Conservation (phyloP, 2,329 filamentous ascomycete genomes). For the Phialophora verrucosa region DNA sequence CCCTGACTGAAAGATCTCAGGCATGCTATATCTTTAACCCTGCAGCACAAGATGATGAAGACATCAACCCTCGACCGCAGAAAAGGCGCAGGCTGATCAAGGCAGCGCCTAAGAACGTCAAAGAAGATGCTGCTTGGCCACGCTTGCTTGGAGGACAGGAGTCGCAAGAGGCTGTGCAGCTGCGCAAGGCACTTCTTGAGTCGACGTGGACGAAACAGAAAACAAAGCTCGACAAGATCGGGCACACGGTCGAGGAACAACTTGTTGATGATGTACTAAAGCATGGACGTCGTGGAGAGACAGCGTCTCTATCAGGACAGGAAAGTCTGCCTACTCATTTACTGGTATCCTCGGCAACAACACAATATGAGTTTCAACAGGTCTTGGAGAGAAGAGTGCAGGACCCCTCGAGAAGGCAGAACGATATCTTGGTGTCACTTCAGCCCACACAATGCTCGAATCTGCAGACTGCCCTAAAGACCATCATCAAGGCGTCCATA, state of each 20-base stretch:
- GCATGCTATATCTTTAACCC: slow-evolving; percentile 39
- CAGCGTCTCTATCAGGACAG: neutral
- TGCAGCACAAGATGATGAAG: slow-evolving; percentile 27
- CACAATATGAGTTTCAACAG: slow-evolving; percentile 24
- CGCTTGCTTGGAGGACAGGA: slow-evolving; percentile 50
- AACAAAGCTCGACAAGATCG: slow-evolving; percentile 48
- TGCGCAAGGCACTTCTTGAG: slow-evolving; percentile 48
- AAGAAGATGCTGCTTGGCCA: slow-evolving; percentile 43
- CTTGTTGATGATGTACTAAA: slow-evolving; percentile 46
- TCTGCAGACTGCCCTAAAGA: slow-evolving; percentile 54
- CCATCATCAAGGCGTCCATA: slow-evolving; percentile 48
- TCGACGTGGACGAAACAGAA: slow-evolving; percentile 49
- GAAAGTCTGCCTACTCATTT: slow-evolving; percentile 31
- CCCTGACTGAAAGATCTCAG: slow-evolving; percentile 18
- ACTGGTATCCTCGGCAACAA: slow-evolving; percentile 28
- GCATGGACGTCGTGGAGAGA: slow-evolving; percentile 14
- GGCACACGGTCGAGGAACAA: slow-evolving; percentile 49
- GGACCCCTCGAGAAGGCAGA: neutral
- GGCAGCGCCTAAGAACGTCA: slow-evolving; percentile 38
- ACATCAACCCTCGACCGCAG: slow-evolving; percentile 51
- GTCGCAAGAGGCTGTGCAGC: slow-evolving; percentile 41
- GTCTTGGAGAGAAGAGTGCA: slow-evolving; percentile 15
- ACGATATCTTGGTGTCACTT: slow-evolving; percentile 46
- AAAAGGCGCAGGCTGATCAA: slow-evolving; percentile 63
- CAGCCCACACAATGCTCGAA: slow-evolving; percentile 54